Conservation (phyloP, 164 flowering plant genomes). For the Kingdonia uniflora region DNA sequence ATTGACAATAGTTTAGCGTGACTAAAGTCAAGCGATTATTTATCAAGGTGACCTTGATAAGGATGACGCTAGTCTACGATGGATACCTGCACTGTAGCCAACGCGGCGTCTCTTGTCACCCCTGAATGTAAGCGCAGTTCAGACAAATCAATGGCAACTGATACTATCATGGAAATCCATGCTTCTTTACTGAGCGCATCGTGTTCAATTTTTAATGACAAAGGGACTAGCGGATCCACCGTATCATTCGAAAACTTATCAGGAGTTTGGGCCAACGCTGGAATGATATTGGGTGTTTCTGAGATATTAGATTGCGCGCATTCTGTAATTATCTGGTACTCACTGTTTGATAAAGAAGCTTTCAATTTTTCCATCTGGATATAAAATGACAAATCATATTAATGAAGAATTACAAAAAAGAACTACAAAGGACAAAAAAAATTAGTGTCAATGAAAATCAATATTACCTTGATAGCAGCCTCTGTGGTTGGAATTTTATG, state of each 20-base stretch:
- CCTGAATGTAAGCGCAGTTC: slow-evolving; percentile 69
- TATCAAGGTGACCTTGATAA: no score
- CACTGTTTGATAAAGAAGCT: slow-evolving; percentile 73
- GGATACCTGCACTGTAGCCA: slow-evolving; percentile 83
- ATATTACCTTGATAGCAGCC: slow-evolving; percentile 52
- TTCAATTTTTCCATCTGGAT: slow-evolving; percentile 65
- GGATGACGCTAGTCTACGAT: background rate
- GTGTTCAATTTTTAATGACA: slow-evolving; percentile 17
- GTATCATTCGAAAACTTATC: slow-evolving; percentile 20
- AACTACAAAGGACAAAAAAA: no score
- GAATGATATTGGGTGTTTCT: slow-evolving; percentile 58
- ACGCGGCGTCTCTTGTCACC: slow-evolving; percentile 52
- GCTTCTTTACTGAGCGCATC: slow-evolving; percentile 22
- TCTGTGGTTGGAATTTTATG: slow-evolving; percentile 73
- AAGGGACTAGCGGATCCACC: slow-evolving; percentile 15
- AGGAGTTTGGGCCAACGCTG: slow-evolving; percentile 30
- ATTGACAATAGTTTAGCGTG: no score
- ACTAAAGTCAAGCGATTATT: no score
- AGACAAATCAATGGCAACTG: slow-evolving; percentile 49
- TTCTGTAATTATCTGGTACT: slow-evolving; percentile 83
- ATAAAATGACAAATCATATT: background rate
- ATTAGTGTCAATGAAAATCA: background rate
- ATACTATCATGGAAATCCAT: slow-evolving; percentile 56
- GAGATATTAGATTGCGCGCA: slow-evolving; percentile 79
- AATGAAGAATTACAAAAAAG: no score